Evolutionary conservation across 2,329 filamentous ascomycete genomes (phyloP).

Genomic region (Phialophora chinensis): DNA sequence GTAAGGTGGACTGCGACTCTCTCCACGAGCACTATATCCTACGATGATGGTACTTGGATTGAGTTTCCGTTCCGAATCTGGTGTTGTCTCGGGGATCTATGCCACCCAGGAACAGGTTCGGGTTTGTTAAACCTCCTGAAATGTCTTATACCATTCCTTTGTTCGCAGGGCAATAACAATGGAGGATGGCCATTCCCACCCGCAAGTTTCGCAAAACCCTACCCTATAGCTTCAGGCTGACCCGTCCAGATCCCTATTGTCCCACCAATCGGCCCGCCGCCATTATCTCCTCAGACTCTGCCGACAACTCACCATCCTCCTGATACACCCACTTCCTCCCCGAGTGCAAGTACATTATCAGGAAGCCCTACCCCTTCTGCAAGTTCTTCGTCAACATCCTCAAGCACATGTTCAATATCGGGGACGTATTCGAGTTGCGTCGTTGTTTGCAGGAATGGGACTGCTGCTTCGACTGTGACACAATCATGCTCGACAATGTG

Average conservation of each 20-base stretch:
- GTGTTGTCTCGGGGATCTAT: conserved; percentile 3
- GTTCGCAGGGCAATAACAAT: background rate
- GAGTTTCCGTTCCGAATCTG: background rate
- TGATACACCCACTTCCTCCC: background rate
- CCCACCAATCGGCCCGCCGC: conserved; percentile 13
- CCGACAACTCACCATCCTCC: conserved; percentile 5
- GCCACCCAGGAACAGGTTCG: background rate
- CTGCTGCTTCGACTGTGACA: background rate
- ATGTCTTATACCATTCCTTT: background rate
- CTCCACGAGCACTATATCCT: conserved; percentile 2
- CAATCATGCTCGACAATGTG: conserved; percentile 12
- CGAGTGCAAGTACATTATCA: background rate
- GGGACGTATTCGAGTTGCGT: conserved; percentile 4
- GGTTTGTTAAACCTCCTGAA: background rate
- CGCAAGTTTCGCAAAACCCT: background rate
- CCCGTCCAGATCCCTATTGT: conserved; percentile 7
- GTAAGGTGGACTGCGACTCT: conserved; percentile 9
- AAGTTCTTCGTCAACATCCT: conserved; percentile 3
- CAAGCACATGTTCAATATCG: conserved; percentile 12
- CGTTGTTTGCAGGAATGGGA: conserved; percentile 5
- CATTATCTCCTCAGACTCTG: background rate
- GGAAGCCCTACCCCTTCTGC: background rate
- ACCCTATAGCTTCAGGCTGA: background rate
- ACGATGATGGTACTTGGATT: background rate
- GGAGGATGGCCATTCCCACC: conserved; percentile 1